Percentiles rank a stretch among this genome's conserved stretches.
phyloP scores from a whole-genome alignment of 1,284 basidiomycete genomes.

The Phellopilus nigrolimitatus region DNA sequence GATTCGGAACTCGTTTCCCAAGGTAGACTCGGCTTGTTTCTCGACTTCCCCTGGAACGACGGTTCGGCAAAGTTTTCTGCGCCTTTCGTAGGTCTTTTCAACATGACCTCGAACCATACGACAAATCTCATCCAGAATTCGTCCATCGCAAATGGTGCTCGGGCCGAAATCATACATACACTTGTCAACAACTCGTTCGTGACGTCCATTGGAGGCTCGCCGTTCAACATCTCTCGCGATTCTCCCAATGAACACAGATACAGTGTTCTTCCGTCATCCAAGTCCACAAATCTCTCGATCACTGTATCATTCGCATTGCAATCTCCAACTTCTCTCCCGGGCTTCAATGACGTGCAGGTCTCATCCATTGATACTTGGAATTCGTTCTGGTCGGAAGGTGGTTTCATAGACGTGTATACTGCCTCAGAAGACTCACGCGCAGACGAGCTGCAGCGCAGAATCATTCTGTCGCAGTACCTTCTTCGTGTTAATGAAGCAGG shows the following conservation, averaged over 20 bases:
- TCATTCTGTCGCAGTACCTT: constrained; percentile 52
- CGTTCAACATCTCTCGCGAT: constrained; percentile 39
- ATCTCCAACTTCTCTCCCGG: constrained; percentile 23
- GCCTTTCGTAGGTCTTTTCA: constrained; percentile 52
- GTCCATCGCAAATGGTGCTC: constrained; percentile 24
- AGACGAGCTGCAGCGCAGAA: constrained; percentile 51
- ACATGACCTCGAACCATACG: constrained; percentile 43
- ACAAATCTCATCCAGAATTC: constrained; percentile 32
- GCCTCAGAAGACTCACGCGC: constrained; percentile 47
- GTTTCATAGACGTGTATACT: constrained; percentile 50
- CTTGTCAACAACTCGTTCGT: constrained; percentile 40
- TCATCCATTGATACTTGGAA: constrained; percentile 42
- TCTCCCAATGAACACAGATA: constrained; percentile 42
- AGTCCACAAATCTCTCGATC: constrained; percentile 31
- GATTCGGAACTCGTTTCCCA: constrained; percentile 36
- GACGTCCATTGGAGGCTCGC: constrained; percentile 39
- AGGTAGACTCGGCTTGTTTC: constrained; percentile 43
- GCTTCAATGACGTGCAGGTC: constrained; percentile 26
- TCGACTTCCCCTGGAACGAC: constrained; percentile 64
- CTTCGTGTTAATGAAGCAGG: constrained; percentile 58
- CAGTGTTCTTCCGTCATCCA: constrained; percentile 29
- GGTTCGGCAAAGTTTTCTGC: constrained; percentile 50
- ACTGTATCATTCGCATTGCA: constrained; percentile 31
- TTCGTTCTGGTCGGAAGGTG: constrained; percentile 43
- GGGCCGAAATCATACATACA: constrained; percentile 40